Conservation (phyloP, 768 basidiomycete species). For the Termitomyces heimii region DNA sequence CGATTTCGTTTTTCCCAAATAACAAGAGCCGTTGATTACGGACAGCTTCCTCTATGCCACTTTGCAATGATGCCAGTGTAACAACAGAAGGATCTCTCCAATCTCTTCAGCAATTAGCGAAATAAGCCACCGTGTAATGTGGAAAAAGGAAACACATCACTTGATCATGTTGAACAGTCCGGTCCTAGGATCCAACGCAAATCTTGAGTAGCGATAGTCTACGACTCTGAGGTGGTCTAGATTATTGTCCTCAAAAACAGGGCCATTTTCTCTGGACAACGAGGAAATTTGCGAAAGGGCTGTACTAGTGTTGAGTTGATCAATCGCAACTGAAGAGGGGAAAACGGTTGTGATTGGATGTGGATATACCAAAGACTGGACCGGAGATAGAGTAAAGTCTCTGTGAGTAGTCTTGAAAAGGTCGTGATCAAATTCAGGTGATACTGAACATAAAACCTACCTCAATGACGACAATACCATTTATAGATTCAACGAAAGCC, state of each 20-base stretch:
- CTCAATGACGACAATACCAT: constrained; percentile 86
- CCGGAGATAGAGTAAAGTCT: constrained; percentile 72
- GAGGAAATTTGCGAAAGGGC: constrained; percentile 9
- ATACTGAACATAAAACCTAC: constrained; percentile 36
- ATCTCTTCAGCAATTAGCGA: constrained; percentile 47
- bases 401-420: constrained; percentile 71
- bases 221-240: constrained; percentile 58
- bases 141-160: constrained; percentile 34
- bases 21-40: constrained; percentile 63
- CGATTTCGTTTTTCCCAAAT: constrained; percentile 84
- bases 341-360: constrained; percentile 82
- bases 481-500: constrained; percentile 64
- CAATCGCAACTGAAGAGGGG: constrained; percentile 28
- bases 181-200: constrained; percentile 77
- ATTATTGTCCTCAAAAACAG: constrained; percentile 24
- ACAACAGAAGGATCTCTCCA: constrained; percentile 86
- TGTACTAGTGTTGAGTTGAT: constrained; percentile 20
- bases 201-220: constrained; percentile 91
- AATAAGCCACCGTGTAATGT: not conserved
- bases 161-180: constrained; percentile 80
- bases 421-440: constrained; percentile 8
- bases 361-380: constrained; percentile 64
- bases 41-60: constrained; percentile 49
- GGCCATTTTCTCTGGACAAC: constrained; percentile 24
- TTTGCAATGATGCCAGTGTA: constrained; percentile 51